These are phyloP conservation scores for Cucumis hystrix DNA, from an alignment of 306 rosid species.

Conservation along the genomic window DNA sequence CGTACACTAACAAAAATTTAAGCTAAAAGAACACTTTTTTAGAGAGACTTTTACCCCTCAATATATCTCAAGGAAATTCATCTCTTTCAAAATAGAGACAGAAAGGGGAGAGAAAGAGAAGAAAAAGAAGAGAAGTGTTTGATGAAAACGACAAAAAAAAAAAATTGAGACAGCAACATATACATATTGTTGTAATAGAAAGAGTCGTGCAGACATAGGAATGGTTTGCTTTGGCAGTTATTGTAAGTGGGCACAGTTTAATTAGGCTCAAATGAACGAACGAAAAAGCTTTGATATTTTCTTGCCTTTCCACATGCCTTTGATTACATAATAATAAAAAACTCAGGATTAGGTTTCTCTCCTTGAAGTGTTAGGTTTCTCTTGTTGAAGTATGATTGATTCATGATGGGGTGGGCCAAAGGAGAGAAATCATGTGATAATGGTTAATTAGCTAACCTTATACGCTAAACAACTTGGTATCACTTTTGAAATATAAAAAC, in stretches of 20 bases:
- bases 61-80: background rate
- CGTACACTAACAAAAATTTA: no score
- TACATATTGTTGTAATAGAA: background rate
- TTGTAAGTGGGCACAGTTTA: background rate
- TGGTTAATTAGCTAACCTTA: background rate
- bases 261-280: background rate
- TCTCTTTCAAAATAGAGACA: background rate
- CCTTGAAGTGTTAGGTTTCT: background rate
- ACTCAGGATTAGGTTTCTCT: background rate
- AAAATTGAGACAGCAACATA: background rate
- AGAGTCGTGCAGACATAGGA: constrained; percentile 2
- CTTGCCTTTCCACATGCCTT: background rate
- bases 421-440: background rate
- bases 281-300: background rate
- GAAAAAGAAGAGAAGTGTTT: background rate
- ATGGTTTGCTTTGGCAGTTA: background rate
- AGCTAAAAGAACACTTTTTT: no score
- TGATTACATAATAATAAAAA: background rate
- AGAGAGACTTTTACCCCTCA: background rate
- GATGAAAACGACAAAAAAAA: background rate
- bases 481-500: no score
- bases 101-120: background rate
- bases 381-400: background rate
- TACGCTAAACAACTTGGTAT: no score
- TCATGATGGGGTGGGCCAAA: background rate